Conservation (phyloP, 2,329 filamentous ascomycete genomes). For the Ascochyta fabae region DNA sequence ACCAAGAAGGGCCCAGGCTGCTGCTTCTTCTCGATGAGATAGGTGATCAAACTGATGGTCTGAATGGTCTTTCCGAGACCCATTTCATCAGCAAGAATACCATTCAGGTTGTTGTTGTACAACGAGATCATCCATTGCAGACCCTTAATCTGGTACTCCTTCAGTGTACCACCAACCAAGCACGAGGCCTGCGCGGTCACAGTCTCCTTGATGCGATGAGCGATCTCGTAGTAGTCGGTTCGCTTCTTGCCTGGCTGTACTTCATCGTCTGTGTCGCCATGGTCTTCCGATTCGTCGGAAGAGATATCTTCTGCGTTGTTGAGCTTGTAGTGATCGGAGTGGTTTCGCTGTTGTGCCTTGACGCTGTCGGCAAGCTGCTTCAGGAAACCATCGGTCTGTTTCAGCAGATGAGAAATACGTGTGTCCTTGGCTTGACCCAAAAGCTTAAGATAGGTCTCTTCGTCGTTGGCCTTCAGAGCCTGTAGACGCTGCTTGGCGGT, state of each 20-base stretch:
- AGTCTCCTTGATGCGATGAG: conserved; percentile 93
- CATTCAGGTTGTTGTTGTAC: conserved; percentile 99
- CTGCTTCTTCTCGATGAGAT: conserved; percentile 94
- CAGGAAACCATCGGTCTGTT: conserved; percentile 97
- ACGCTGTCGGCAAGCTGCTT: conserved; percentile 94
- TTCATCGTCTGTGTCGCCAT: conserved; percentile 70
- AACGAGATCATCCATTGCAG: conserved; percentile 99
- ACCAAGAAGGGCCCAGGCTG: conserved; percentile 93
- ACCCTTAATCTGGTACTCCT: conserved; percentile 98
- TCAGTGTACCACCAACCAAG: conserved; percentile 88
- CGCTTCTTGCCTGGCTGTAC: conserved; percentile 72
- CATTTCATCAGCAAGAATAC: conserved; percentile 99
- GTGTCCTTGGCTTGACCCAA: conserved; percentile 99
- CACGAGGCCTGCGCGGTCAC: conserved; percentile 82
- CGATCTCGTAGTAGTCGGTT: conserved; percentile 98
- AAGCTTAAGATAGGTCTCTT: conserved; percentile 97
- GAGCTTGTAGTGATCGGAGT: conserved; percentile 78
- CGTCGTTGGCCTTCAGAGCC: conserved; percentile 97
- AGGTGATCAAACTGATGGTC: conserved; percentile 96
- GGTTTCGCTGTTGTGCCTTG: conserved; percentile 87
- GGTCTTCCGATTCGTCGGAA: conserved; percentile 62
- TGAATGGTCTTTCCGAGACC: conserved; percentile 99
- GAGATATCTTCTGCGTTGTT: conserved; percentile 60
- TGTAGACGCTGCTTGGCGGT: conserved; percentile 99
- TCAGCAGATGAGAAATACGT: conserved; percentile 95